Evolutionary conservation across 2,329 filamentous ascomycete species (phyloP).

Genomic region (Trichoderma polysporum): DNA sequence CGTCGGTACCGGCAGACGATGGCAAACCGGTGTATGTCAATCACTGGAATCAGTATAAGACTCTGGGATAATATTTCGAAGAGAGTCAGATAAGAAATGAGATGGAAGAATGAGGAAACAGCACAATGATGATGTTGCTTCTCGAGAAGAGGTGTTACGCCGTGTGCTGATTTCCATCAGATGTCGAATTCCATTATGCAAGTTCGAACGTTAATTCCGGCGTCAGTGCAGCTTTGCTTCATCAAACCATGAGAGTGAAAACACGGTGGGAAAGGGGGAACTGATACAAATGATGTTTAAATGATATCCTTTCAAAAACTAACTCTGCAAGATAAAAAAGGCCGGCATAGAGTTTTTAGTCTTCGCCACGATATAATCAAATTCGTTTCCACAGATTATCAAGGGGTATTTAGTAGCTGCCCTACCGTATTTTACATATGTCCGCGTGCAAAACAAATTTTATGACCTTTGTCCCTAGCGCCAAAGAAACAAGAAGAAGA

Average conservation of each 20-base stretch:
- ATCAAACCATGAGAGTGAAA: neutral
- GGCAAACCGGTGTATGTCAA: constrained; percentile 36
- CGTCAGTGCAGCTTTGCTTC: neutral
- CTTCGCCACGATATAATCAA: neutral
- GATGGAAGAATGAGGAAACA: neutral
- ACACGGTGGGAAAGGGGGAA: neutral
- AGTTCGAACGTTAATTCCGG: neutral
- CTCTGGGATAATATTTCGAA: neutral
- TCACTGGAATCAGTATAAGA: constrained; percentile 38
- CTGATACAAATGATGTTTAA: neutral
- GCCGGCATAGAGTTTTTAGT: neutral
- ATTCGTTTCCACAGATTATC: constrained; percentile 25
- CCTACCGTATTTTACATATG: constrained; percentile 21
- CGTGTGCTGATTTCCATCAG: neutral
- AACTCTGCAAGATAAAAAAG: neutral
- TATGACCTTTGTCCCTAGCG: constrained; percentile 30
- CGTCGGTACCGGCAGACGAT: constrained; percentile 32
- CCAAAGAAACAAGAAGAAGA: constrained; percentile 24
- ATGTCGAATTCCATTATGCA: neutral
- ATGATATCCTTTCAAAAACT: neutral
- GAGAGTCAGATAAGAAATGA: neutral
- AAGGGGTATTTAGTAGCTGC: constrained; percentile 23
- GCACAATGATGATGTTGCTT: neutral
- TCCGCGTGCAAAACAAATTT: constrained; percentile 1
- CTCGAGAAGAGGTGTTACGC: neutral